Conservation (phyloP, 148 eudicot species). For the Vaccinium corymbosum region DNA sequence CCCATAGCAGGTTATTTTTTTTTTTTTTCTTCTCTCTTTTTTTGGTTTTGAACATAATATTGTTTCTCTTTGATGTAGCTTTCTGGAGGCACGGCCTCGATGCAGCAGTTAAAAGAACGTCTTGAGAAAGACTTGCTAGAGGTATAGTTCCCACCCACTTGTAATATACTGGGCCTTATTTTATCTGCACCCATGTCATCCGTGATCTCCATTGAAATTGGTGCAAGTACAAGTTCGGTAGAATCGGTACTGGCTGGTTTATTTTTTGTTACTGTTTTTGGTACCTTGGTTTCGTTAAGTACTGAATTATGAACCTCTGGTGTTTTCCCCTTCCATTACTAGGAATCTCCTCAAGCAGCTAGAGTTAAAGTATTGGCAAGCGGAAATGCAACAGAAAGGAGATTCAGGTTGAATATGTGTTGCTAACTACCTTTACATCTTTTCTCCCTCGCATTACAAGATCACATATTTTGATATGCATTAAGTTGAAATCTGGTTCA, state of each 20-base stretch:
- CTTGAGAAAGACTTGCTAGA: conserved; percentile 96
- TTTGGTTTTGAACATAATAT: neutral
- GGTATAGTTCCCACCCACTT: conserved; percentile 32
- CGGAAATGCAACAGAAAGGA: conserved; percentile 95
- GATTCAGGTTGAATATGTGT: conserved; percentile 64
- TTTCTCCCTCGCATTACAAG: neutral
- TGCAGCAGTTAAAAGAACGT: conserved; percentile 97
- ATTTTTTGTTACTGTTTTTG: neutral
- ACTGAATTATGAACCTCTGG: neutral
- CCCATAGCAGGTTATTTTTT: too few species aligned
- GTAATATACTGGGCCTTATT: neutral
- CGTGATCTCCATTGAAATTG: neutral
- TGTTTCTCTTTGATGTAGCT: conserved; percentile 45
- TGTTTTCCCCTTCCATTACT: conserved; percentile 18
- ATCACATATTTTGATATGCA: neutral
- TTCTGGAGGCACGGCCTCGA: conserved; percentile 95
- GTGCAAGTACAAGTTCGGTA: neutral
- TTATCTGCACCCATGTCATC: neutral
- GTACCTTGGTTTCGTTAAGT: neutral
- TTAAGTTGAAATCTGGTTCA: neutral
- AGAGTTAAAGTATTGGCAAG: conserved; percentile 96
- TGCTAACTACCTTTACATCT: neutral
- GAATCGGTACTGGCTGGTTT: neutral
- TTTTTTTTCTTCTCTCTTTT: too few species aligned
- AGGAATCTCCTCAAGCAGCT: conserved; percentile 99